Base-by-base conservation (phyloP, 2,329 filamentous ascomycete genomes). In the Colletotrichum sojae region DNA sequence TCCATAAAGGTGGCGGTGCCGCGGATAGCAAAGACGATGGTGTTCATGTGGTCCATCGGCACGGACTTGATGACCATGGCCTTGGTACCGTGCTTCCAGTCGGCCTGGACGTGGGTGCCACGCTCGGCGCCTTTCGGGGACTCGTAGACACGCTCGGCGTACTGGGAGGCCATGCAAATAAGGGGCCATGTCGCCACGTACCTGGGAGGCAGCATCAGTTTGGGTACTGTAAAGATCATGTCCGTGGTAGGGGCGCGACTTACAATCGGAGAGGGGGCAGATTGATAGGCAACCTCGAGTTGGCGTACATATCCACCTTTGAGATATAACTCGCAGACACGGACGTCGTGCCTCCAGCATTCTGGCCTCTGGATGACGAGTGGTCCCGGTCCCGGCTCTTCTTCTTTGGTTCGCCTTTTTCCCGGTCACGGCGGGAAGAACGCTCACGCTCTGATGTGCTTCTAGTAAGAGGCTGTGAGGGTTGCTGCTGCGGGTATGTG, bases 1-100 rank as follows among this genome's bases (percentile, higher is more conserved):
- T 97, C 94, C 83, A 92, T 90, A 73, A 96, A 92, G 6, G 89
- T 92, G 25, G 93, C 89, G 0, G 91, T 94, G 20, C 94, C 94
- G 20, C 94, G 89, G 71, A 97, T 93, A 15, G 94, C 93, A 75
- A 97, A 93, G 12, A 97, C 91, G 63, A 97, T 91, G 18, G 91
- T 91, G 76, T 93, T 89, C 82, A 91, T 90, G 74, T 93, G 86
- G 75, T 96, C 93, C 76, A 94, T 89, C 1, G 93, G 89, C 0
- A 95, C 86, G 0, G 91, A 94, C 76, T 95, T 95, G 76, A 97
- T 90, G 16, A 93, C 90, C 91, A 95, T 95, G 25, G 94, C 92
- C 77, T 95, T 95, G 1, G 93, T 92, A n/a, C 93, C 93, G 4
- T 87, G 85, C 20, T 86, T 85, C 86, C 90, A 92, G 77, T 94